phyloP scores from a whole-genome alignment of 768 basidiomycete genomes.

The Leccinellum luteum region DNA sequence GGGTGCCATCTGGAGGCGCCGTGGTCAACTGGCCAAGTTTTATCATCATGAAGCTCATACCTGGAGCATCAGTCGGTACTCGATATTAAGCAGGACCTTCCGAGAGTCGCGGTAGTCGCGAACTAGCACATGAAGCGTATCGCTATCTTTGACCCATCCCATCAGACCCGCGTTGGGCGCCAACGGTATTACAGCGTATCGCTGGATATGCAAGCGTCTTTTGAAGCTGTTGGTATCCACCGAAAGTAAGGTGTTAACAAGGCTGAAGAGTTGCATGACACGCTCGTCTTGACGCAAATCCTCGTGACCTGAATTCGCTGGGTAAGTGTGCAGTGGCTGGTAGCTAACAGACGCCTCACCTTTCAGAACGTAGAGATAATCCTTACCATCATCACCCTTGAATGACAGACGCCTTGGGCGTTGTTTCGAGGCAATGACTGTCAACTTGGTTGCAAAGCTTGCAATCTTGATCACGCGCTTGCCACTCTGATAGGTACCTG shows the following conservation, averaged over 20 bases:
- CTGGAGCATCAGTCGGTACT: slow-evolving; percentile 98
- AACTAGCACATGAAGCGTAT: slow-evolving; percentile 94
- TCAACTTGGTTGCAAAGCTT: slow-evolving; percentile 84
- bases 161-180: slow-evolving; percentile 93
- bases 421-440: slow-evolving; percentile 96
- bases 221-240: slow-evolving; percentile 96
- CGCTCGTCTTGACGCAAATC: slow-evolving; percentile 98
- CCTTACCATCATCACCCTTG: slow-evolving; percentile 87
- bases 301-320: slow-evolving; percentile 72
- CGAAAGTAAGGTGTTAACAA: slow-evolving; percentile 91
- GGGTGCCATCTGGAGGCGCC: slow-evolving; percentile 81
- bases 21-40: slow-evolving; percentile 1
- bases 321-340: background rate
- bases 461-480: slow-evolving; percentile 77
- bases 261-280: slow-evolving; percentile 98
- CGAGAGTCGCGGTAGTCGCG: slow-evolving; percentile 94
- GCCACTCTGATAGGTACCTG: slow-evolving; percentile 91
- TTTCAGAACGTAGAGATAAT: slow-evolving; percentile 91
- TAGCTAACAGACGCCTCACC: slow-evolving; percentile 41
- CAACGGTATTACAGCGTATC: slow-evolving; percentile 88
- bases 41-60: slow-evolving; percentile 62
- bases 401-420: slow-evolving; percentile 86
- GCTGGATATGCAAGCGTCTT: slow-evolving; percentile 91
- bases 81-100: slow-evolving; percentile 96
- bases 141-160: slow-evolving; percentile 95